Conservation (phyloP, 495 filamentous ascomycete species). For the Podospora appendiculata region DNA sequence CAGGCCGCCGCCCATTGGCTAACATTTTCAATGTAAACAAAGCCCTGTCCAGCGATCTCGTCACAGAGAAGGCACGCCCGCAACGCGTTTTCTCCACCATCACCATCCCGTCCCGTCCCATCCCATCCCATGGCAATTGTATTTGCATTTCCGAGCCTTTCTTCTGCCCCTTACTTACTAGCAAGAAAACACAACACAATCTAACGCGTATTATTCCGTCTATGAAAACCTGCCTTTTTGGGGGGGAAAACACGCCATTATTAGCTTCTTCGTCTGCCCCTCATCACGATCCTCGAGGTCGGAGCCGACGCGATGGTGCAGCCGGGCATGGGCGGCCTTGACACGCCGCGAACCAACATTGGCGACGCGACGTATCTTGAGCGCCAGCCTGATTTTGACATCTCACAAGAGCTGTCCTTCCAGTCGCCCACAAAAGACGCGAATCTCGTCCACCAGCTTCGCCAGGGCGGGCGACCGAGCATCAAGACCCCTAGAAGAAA, state of each 20-base stretch:
- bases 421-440: constrained; percentile 75
- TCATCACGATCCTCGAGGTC: too few species aligned
- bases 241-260: not conserved
- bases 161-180: too few species aligned
- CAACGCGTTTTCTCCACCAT: constrained; percentile 15
- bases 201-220: constrained; percentile 2
- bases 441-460: constrained; percentile 60
- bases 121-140: not conserved
- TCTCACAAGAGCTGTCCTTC: constrained; percentile 78
- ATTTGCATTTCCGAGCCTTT: not conserved
- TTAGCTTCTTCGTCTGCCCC: not conserved
- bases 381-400: constrained; percentile 62
- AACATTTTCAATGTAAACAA: constrained; percentile 23
- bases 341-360: constrained; percentile 70
- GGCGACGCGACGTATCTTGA: constrained; percentile 75
- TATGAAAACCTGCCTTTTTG: not conserved
- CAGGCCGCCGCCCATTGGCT: constrained; percentile 11
- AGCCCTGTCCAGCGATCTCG: constrained; percentile 7
- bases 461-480: constrained; percentile 51
- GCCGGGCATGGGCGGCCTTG: constrained; percentile 50
- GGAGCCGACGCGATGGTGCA: constrained; percentile 29
- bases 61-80: not conserved
- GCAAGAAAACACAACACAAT: not conserved
- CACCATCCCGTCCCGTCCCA: not conserved
- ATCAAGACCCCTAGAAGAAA: constrained; percentile 59